Base-by-base conservation (phyloP, 352 stramenopile genomes). In the Saprolegnia diclina region DNA sequence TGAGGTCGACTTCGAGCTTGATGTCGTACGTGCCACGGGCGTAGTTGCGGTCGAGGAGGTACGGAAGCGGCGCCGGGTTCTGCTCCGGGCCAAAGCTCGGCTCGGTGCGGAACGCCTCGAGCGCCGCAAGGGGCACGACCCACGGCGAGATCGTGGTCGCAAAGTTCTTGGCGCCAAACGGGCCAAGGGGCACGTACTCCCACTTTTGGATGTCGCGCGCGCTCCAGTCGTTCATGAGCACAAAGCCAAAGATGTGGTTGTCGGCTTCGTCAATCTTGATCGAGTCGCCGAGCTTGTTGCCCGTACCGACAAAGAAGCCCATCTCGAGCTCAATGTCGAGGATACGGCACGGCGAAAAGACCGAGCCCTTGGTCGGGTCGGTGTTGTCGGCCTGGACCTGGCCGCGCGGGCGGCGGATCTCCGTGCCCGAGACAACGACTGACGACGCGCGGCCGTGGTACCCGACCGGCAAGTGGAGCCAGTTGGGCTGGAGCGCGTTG, bases 221-320 rank as follows among this genome's bases (percentile, higher is more conserved):
- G 48, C 90, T 98, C 96, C 96, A 99, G 77, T 99, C 96, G 77
- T 99, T 99, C 87, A 99, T 96, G 32, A 99, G 73, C 38, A 98
- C 91, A 67, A 98, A 91, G 9, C 96, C 96, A 79, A 99, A 99
- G 61, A 99, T 98, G 73, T 97, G 88, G 46, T 97, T 79, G 64
- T 98, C 86, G 0, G 95, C 94, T 74, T 98, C 82, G 63, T 84
- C 78, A 64, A 98, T 94, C 13, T 79, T 68, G 59, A 99, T 88
- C 18, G 92, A 83, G 37, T 92, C 84, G 50, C 94, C 93, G 11
- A 97, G 73, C 45, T 87, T 74, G 78, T 97, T 98, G 35, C 81
- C 73, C 4, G 79, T 72, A 5, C 94, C 94, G 19, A 98, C 90
- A 64, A 99, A 97, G 75, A 97, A 96, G 19, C 89, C 96, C 80